Percentiles rank a stretch among this genome's conserved stretches.
Evolutionary conservation across 2,329 filamentous ascomycete species (phyloP).

Genomic region (Curvularia spicifera): DNA sequence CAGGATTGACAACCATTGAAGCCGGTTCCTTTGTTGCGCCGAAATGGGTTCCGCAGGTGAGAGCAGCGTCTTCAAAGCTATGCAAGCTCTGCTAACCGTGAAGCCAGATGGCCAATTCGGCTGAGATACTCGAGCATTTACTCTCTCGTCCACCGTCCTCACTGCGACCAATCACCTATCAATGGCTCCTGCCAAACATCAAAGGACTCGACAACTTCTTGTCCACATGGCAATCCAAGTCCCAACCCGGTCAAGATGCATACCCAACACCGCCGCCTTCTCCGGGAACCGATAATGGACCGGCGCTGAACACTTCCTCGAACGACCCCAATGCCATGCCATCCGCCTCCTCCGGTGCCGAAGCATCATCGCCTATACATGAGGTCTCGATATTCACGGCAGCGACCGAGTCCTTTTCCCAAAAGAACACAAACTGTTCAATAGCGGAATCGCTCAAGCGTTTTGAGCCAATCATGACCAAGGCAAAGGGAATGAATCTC

Average conservation of each 20-base stretch:
- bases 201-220: conserved; percentile 72
- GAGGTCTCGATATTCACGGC: conserved; percentile 83
- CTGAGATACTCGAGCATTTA: conserved; percentile 73
- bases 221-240: conserved; percentile 57
- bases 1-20: conserved; percentile 76
- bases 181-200: conserved; percentile 79
- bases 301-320: conserved; percentile 46
- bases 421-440: conserved; percentile 81
- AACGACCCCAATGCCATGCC: conserved; percentile 14
- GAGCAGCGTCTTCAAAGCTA: not conserved
- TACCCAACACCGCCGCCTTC: conserved; percentile 56
- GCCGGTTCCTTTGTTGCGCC: conserved; percentile 83
- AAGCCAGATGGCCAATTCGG: conserved; percentile 76
- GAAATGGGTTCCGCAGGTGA: conserved; percentile 82
- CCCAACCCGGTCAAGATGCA: conserved; percentile 49
- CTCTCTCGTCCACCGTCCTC: conserved; percentile 64
- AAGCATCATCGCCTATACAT: conserved; percentile 24
- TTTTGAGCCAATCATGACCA: conserved; percentile 73
- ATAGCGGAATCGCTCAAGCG: conserved; percentile 74
- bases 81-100: conserved; percentile 50
- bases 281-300: conserved; percentile 45
- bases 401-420: conserved; percentile 80
- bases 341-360: conserved; percentile 5
- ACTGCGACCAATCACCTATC: conserved; percentile 68
- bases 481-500: conserved; percentile 68